Conservation (phyloP, 306 rosid genomes). For the Cucurbita maxima region DNA sequence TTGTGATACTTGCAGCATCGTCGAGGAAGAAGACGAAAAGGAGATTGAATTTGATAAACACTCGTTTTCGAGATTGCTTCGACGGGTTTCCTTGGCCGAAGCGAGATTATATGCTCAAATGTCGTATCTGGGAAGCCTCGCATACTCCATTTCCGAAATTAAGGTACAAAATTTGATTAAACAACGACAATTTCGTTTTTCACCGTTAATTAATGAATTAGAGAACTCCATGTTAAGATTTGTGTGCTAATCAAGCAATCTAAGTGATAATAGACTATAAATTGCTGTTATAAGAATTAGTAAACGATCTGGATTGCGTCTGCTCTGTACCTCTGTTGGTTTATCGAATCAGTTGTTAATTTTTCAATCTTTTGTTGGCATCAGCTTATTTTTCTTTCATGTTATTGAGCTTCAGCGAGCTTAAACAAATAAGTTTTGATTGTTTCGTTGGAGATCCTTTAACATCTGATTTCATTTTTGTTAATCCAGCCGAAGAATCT, state of each 20-base stretch:
- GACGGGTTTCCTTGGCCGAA: conserved; percentile 68
- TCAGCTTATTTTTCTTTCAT: neutral
- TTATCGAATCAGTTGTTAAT: neutral
- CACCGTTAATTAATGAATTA: neutral
- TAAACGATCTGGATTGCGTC: neutral
- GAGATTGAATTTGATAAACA: conserved; percentile 41
- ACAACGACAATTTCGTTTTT: neutral
- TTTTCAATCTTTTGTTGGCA: neutral
- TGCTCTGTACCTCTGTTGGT: neutral
- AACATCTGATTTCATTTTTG: neutral
- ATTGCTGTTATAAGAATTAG: neutral
- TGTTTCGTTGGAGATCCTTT: neutral
- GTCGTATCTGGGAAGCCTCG: conserved; percentile 74
- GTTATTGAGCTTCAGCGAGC: neutral
- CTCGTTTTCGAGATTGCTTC: conserved; percentile 58
- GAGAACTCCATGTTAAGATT: neutral
- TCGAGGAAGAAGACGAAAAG: conserved; percentile 17
- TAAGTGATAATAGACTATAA: neutral
- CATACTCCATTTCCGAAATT: conserved; percentile 57
- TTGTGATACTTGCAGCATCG: conserved; percentile 40
- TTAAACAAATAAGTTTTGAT: neutral
- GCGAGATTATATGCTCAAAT: conserved; percentile 68
- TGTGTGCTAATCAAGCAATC: neutral
- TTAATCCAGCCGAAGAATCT: conserved; percentile 63
- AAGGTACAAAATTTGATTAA: conserved; percentile 28